A percentile compares a stretch with the other conserved stretches of the same genome.
Conservation (phyloP, 169 alveolate genomes). For the Eimeria falciformis region DNA sequence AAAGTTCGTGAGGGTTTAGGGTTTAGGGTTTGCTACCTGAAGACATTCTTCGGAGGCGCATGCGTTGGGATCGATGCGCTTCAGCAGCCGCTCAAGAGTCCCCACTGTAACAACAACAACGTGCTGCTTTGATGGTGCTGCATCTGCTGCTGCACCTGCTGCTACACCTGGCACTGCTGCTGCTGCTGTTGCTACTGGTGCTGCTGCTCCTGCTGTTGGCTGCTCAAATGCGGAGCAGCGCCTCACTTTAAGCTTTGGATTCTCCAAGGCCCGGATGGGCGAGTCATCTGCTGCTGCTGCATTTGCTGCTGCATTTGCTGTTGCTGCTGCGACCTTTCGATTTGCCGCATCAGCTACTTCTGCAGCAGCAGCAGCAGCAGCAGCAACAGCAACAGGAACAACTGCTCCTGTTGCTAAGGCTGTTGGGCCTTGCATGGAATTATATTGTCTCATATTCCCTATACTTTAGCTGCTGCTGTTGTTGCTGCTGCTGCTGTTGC, state of each 20-base stretch:
- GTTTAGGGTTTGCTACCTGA: not conserved
- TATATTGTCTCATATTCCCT: too few relatives aligned
- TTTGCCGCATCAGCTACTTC: not conserved
- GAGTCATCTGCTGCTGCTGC: slow-evolving; percentile 19
- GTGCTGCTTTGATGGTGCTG: not conserved
- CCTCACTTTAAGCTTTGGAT: slow-evolving; percentile 89
- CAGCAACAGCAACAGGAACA: too few relatives aligned
- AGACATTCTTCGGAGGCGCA: not conserved
- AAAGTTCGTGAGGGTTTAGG: not conserved
- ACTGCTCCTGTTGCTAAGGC: too few relatives aligned
- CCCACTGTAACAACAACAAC: not conserved
- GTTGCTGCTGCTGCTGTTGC: too few relatives aligned
- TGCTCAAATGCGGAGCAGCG: slow-evolving; percentile 88
- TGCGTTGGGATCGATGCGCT: not conserved
- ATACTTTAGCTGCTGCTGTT: too few relatives aligned
- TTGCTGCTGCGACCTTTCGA: not conserved
- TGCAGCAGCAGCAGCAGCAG: not conserved
- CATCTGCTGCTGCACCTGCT: slow-evolving; percentile 12
- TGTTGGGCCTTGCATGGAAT: too few relatives aligned
- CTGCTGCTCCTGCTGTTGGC: slow-evolving; percentile 84
- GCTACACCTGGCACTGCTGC: too few relatives aligned
- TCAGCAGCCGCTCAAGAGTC: not conserved
- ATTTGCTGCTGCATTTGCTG: not conserved
- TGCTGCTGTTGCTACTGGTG: slow-evolving; percentile 50
- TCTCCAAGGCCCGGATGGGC: slow-evolving; percentile 82